phyloP scores from a whole-genome alignment of 192 early-diverging fungal genomes.

The Coemansia sp. region DNA sequence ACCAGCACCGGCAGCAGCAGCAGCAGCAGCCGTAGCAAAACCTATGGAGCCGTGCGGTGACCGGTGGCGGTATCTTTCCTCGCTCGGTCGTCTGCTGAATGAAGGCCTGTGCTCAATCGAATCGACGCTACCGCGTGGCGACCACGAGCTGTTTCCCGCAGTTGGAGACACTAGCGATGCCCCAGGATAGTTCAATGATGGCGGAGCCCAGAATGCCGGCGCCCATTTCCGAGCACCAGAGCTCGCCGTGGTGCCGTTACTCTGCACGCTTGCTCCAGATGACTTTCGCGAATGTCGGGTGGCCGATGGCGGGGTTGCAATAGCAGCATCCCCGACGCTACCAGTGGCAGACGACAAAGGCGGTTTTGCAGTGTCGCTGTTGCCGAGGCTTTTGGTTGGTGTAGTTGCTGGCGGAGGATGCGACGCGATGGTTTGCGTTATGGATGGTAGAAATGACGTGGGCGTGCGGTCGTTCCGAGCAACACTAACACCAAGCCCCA shows the following conservation, averaged over 20 bases:
- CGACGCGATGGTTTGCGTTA: background rate
- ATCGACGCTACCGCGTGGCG: constrained; percentile 28
- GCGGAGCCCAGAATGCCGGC: constrained; percentile 45
- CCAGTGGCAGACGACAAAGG: background rate
- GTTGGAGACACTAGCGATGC: constrained; percentile 1
- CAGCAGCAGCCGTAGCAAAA: background rate
- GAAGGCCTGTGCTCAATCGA: constrained; percentile 21
- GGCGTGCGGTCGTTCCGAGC: constrained; percentile 4
- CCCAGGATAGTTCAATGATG: constrained; percentile 5
- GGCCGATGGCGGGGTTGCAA: background rate
- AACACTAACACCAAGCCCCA: constrained; percentile 28
- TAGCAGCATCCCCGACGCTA: background rate
- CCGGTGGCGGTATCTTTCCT: constrained; percentile 13
- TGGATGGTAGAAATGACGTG: background rate
- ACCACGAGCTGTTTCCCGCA: constrained; percentile 16
- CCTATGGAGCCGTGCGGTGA: constrained; percentile 12
- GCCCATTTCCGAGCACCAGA: constrained; percentile 19
- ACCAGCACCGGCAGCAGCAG: background rate
- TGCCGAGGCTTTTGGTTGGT: background rate
- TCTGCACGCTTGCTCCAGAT: background rate
- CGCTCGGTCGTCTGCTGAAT: constrained; percentile 14
- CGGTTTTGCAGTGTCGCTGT: background rate
- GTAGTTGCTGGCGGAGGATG: background rate
- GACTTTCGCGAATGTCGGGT: background rate
- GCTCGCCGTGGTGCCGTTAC: background rate